Evolutionary conservation across 768 basidiomycete genomes (phyloP), one percentile per base, ranked within the genome.

Genomic region (Boletus rufocinnamomeus): DNA sequence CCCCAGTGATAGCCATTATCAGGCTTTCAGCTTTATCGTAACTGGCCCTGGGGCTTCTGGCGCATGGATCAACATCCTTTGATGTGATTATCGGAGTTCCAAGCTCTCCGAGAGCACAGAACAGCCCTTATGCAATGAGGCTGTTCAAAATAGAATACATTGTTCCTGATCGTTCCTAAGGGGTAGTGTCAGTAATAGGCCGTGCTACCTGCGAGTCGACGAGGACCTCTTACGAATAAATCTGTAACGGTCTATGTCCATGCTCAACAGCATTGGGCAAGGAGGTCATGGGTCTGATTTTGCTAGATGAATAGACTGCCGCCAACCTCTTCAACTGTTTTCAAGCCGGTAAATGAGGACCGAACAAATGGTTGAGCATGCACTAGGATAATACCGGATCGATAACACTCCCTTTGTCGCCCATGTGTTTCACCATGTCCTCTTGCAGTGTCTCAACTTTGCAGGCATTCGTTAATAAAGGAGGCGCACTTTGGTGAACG

Each of bases 391-490:
- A 30, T 53, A 70, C 70, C 58, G 50, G 54, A 10, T 63, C 54
- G 14, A 52, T 21, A 6, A 70, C n/a, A 2, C 62, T 62, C 2
- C 58, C 55, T 44, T 62, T 4, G 35, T 58, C 56, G 2, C 63
- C 66, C 9, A 19, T 68, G 28, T 54, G 4, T 41, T 52, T 58
- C 7, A 62, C 52, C 38, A 53, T 51, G 40, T 60, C 60, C 3
- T 51, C 38, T 57, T 60, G 63, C 7, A 72, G 21, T 1, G 16
- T 30, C 34, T 58, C 51, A 23, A 72, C 68, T 70, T 43, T 48
- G 19, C 8, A 9, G 14, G 9, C 13, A n/a, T 48, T 44, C 13
- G 14, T 64, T 17, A 59, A n/a, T 7, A 4, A 2, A 35, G 10
- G 37, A 41, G 13, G 37, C 10, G 2, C 0, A 4, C 9, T 3